Conservation (phyloP, 129 eudicot species). For the Scalesia atractyloides region DNA sequence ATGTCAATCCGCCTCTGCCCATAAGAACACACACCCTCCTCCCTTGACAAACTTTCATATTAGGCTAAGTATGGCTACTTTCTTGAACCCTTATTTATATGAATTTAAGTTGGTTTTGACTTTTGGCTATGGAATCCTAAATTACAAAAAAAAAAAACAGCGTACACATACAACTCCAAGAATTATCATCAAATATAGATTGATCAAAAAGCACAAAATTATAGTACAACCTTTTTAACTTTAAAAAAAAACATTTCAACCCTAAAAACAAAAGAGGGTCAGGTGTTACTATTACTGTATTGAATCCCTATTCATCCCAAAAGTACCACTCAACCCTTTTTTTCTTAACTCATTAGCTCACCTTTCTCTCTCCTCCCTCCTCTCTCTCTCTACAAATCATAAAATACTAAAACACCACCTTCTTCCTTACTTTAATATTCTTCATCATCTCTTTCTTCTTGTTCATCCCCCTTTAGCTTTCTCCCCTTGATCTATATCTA, state of each 20-base stretch:
- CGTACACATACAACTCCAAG: background rate
- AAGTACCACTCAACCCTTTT: constrained; percentile 4
- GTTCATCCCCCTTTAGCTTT: background rate
- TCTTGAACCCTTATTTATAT: no score
- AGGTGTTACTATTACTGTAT: background rate
- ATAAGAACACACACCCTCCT: no score
- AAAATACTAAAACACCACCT: background rate
- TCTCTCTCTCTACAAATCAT: background rate
- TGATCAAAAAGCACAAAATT: background rate
- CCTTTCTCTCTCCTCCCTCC: background rate
- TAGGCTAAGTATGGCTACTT: no score
- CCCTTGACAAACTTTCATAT: no score
- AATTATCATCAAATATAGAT: background rate
- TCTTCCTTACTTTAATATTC: constrained; percentile 4
- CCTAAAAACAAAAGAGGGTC: constrained; percentile 2
- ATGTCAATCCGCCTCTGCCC: no score
- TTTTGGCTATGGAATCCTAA: no score
- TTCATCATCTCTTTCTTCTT: background rate
- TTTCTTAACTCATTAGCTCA: background rate
- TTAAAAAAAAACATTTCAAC: background rate
- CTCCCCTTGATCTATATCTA: background rate
- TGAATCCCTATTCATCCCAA: background rate
- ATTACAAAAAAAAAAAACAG: no score
- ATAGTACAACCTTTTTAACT: background rate
- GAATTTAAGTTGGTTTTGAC: no score